phyloP scores from a whole-genome alignment of 2,329 filamentous ascomycete genomes.

The Ceratocystis lukuohia region DNA sequence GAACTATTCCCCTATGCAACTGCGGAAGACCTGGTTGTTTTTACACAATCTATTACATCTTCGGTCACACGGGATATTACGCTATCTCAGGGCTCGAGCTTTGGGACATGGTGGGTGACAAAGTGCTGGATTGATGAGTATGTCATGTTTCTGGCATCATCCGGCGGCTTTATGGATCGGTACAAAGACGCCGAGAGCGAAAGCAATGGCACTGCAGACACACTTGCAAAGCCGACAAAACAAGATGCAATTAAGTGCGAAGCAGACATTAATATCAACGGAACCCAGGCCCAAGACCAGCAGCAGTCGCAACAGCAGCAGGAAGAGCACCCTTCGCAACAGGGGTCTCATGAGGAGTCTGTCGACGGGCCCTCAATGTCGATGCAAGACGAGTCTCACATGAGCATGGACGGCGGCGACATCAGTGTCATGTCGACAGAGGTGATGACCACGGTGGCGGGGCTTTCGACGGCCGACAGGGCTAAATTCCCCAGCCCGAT shows the following conservation, averaged over 20 bases:
- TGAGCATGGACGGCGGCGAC: slow-evolving; percentile 25
- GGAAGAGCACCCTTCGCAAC: background rate
- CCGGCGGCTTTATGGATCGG: slow-evolving; percentile 69
- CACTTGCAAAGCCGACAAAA: background rate
- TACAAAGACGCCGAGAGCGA: slow-evolving; percentile 30
- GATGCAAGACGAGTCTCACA: background rate
- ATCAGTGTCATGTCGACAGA: slow-evolving; percentile 6
- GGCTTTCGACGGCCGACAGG: slow-evolving; percentile 19
- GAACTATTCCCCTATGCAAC: slow-evolving; percentile 60
- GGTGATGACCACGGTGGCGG: background rate
- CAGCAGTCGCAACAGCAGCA: background rate
- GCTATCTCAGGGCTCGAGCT: slow-evolving; percentile 62
- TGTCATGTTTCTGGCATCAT: slow-evolving; percentile 76
- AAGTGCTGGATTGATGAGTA: slow-evolving; percentile 95
- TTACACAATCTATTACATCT: slow-evolving; percentile 61
- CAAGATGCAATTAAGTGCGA: background rate
- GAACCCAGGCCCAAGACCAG: background rate
- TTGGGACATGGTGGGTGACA: slow-evolving; percentile 87
- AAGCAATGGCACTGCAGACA: background rate
- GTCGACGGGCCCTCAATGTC: background rate
- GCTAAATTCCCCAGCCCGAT: slow-evolving; percentile 36
- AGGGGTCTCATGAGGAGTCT: background rate
- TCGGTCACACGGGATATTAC: slow-evolving; percentile 71
- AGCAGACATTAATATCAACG: background rate
- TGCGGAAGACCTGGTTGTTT: slow-evolving; percentile 60